Percentiles rank a stretch among this genome's conserved stretches.
Conservation (phyloP, 805 yeast species). For the Yamadazyma philogaea region DNA sequence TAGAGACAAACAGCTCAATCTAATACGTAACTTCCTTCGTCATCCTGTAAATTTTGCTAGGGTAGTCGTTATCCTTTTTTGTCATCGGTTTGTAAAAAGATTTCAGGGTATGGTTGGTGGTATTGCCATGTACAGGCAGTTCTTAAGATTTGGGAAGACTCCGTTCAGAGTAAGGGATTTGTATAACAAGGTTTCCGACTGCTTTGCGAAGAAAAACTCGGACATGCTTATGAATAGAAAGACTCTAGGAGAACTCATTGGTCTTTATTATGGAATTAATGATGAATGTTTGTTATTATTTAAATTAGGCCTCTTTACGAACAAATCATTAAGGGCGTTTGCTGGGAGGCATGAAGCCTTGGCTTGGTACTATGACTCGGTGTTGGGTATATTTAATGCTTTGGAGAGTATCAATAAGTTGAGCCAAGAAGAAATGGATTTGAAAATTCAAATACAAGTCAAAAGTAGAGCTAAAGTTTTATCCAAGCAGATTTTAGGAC, state of each 20-base stretch:
- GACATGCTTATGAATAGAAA: slow-evolving; percentile 35
- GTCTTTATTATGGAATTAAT: slow-evolving; percentile 60
- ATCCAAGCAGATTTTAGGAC: slow-evolving; percentile 35
- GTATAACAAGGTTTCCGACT: slow-evolving; percentile 24
- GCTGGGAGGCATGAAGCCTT: slow-evolving; percentile 58
- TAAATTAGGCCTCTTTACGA: slow-evolving; percentile 48
- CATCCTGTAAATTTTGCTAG: slow-evolving; percentile 38
- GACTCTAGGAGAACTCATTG: slow-evolving; percentile 49
- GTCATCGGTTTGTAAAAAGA: slow-evolving; percentile 39
- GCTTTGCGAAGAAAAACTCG: slow-evolving; percentile 10
- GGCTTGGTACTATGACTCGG: slow-evolving; percentile 68
- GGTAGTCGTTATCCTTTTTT: slow-evolving; percentile 31
- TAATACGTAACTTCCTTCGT: slow-evolving; percentile 31
- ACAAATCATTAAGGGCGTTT: slow-evolving; percentile 31
- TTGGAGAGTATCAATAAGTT: slow-evolving; percentile 42
- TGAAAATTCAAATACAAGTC: slow-evolving; percentile 59
- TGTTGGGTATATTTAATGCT: slow-evolving; percentile 54
- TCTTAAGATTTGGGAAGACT: slow-evolving; percentile 66
- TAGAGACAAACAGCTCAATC: slow-evolving; percentile 29
- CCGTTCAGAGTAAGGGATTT: slow-evolving; percentile 53
- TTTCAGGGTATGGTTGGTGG: slow-evolving; percentile 45
- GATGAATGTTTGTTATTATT: slow-evolving; percentile 61
- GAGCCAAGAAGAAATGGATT: slow-evolving; percentile 47
- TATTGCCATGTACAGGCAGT: slow-evolving; percentile 59
- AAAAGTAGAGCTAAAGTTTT: slow-evolving; percentile 49